phyloP scores from a whole-genome alignment of 2,329 filamentous ascomycete species.

The Pleurostoma richardsiae region DNA sequence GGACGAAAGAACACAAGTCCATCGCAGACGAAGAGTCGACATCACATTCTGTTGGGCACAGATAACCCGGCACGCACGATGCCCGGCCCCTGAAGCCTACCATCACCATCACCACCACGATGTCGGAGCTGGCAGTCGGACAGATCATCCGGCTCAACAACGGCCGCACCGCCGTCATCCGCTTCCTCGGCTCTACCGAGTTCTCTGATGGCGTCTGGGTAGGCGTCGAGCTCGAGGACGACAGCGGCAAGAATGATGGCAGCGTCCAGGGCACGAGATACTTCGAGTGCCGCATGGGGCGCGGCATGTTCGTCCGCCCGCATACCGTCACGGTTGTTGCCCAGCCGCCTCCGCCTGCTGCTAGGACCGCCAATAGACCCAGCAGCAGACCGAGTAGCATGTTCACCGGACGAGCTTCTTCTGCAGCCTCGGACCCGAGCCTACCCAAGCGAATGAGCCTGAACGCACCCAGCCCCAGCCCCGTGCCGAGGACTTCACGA shows the following conservation, averaged over 20 bases:
- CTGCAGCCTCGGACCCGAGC: slow-evolving; percentile 45
- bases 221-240: slow-evolving; percentile 79
- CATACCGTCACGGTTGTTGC: slow-evolving; percentile 58
- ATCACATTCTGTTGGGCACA: no score
- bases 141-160: slow-evolving; percentile 77
- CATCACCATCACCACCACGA: slow-evolving; percentile 22
- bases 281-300: slow-evolving; percentile 74
- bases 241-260: slow-evolving; percentile 89
- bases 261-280: slow-evolving; percentile 83
- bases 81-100: background rate
- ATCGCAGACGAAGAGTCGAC: background rate
- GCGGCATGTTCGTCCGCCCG: slow-evolving; percentile 81
- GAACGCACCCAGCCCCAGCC: slow-evolving; percentile 69
- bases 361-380: slow-evolving; percentile 29
- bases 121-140: slow-evolving; percentile 58
- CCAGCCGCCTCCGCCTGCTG: slow-evolving; percentile 32
- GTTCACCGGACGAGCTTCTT: slow-evolving; percentile 29
- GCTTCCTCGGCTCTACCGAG: slow-evolving; percentile 73
- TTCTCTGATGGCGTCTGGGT: slow-evolving; percentile 86
- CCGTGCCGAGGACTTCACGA: slow-evolving; percentile 51
- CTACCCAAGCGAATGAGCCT: slow-evolving; percentile 61
- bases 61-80: background rate
- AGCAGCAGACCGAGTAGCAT: slow-evolving; percentile 44
- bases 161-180: slow-evolving; percentile 70
- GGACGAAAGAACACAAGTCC: background rate